A percentile compares a stretch with the other conserved stretches of the same genome.
These are phyloP conservation scores for Capsicum chinense DNA, from an alignment of 257 asterid species.

Conservation along the genomic window DNA sequence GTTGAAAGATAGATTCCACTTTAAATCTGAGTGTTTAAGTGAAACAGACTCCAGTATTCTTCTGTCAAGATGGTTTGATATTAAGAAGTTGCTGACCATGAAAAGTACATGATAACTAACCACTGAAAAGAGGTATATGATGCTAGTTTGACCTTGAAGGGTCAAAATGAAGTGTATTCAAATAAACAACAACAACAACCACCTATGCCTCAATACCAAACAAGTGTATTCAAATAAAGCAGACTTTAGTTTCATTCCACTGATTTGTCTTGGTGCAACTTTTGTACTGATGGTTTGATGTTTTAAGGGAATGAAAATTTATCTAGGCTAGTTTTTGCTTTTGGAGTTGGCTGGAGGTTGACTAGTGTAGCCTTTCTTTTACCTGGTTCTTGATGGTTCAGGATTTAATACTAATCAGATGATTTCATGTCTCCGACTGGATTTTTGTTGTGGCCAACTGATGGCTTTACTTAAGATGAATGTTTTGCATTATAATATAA, in stretches of 20 bases:
- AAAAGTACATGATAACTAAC: constrained; percentile 23
- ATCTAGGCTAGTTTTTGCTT: not conserved
- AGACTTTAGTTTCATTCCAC: not conserved
- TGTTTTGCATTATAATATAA: constrained; percentile 1
- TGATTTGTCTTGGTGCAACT: constrained; percentile 3
- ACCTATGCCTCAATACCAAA: not conserved
- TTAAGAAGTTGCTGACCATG: not conserved
- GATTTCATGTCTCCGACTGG: not conserved
- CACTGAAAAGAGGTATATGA: not conserved
- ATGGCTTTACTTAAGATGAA: not conserved
- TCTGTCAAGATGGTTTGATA: not conserved
- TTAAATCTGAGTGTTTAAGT: constrained; percentile 13
- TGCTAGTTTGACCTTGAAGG: constrained; percentile 16
- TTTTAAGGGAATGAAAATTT: not conserved
- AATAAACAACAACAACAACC: not conserved
- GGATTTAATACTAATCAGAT: not conserved
- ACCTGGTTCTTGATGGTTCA: not conserved
- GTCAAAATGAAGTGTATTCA: not conserved
- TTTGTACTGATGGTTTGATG: not conserved
- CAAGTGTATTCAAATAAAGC: constrained; percentile 1
- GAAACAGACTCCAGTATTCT: not conserved
- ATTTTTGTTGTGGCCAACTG: constrained; percentile 19
- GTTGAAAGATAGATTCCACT: constrained; percentile 17
- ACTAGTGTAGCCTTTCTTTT: not conserved
- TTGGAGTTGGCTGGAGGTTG: not conserved